Evolutionary conservation across 768 basidiomycete genomes (phyloP), one percentile per base, ranked within the genome.

Genomic region (Boletus pseudopeckii): DNA sequence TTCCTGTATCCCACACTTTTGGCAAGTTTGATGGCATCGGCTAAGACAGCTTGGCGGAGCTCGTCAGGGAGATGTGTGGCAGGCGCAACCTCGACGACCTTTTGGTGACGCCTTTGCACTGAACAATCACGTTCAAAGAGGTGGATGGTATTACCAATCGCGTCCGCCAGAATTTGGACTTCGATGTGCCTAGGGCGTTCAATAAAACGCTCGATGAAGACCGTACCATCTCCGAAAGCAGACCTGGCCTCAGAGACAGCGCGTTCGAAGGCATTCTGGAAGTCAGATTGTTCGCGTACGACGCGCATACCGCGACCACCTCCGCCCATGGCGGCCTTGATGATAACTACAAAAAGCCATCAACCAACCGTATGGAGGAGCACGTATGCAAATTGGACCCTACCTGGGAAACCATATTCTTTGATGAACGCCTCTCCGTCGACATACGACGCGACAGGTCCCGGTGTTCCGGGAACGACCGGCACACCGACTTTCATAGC

Each of bases 251-350:
- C 97, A 63, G 83, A 86, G 56, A 93, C 92, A 14, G 97, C 96
- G 54, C 93, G 88, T 66, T 92, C 82, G 70, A 98, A 98, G 7
- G 89, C 77, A 52, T 81, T 77, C 74, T 92, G 80, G 80, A 98
- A 98, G 62, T 92, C 88, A 30, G 86, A 86, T 70, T 95, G 88
- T 65, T 94, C 92, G 57, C 92, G 86, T 33, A 99, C 97, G 52
- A 99, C 96, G 65, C 97, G 90, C 97, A 98, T 99, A 55, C 97
- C 97, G 62, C 96, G 92, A 50, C 97, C 97, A 63, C 96, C 96
- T 54, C 95, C 96, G 54, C 96, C 96, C 91, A 97, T 95, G 9
- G 96, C 96, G 37, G 97, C 97, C 75, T 98, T 99, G 83, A 99
- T 98, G 71, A 99, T 98, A 50, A 99, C 93, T 86, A 33, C 68